Evolutionary conservation across 2,329 filamentous ascomycete genomes (phyloP), one percentile per base, ranked within the genome.

Genomic region (Colletotrichum orchidophilum): DNA sequence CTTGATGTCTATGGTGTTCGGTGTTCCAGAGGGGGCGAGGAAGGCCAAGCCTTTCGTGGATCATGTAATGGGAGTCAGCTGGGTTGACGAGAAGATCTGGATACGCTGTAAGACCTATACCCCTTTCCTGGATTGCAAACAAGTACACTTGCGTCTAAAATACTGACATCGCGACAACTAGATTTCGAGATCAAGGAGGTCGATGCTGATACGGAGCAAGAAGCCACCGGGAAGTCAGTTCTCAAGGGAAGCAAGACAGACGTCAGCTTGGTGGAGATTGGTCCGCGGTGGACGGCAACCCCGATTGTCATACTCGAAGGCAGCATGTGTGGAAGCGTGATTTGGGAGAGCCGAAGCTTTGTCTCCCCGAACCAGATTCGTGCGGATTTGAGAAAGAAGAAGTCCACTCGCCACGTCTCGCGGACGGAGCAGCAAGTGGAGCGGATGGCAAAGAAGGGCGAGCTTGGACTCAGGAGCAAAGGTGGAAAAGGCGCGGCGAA

Each of bases 281-380:
- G 96, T 0, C 96, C 96, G 0, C 90, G 96, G 24, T 46, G 33
- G 7, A 57, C 29, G 24, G 63, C 55, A 27, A 98, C 95, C 29
- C 96, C 96, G 1, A 98, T 98, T 75, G 6, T 67, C 4, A 63
- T 98, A 75, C 91, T 97, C 76, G 96, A 99, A 81, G 95, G 94
- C 53, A 95, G 93, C 72, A 98, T 99, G 76, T 96, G 96, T 64
- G 96, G 96, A 0, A 96, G 96, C 3, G 94, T 98, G 74, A 97
- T 99, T 78, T 99, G 97, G 84, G 94, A 98, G 86, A 98, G 98
- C 86, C 96, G 94, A 87, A 93, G 97, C 81, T 99, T 97, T 77
- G 94, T 99, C 64, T 96, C 93, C 75, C 96, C 96, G 11, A 99
- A 99, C 88, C 94, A 98, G 83, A 90, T 98, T 74, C 88, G 96